Percentiles rank a stretch among this genome's conserved stretches.
Evolutionary conservation across 495 filamentous ascomycete species (phyloP).

Genomic region (Aspergillus hancockii): DNA sequence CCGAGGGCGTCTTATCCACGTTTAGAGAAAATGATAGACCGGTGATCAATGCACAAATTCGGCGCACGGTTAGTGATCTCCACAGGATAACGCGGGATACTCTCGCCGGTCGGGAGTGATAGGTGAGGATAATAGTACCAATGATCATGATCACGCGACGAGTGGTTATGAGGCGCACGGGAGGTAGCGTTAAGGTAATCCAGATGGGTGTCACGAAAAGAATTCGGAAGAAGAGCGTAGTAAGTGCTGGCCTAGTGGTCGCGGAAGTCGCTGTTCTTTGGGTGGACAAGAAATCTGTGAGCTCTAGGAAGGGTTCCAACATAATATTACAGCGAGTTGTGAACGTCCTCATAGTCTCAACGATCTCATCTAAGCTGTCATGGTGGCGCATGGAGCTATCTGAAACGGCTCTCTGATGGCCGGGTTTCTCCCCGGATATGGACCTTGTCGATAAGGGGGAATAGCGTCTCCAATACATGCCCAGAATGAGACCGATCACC

Average conservation of each 20-base stretch:
- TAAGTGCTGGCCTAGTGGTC: slow-evolving; percentile 89
- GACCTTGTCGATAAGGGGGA: slow-evolving; percentile 84
- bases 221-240: slow-evolving; percentile 84
- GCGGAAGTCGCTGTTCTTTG: slow-evolving; percentile 89
- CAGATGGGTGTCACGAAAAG: slow-evolving; percentile 84
- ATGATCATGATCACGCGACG: slow-evolving; percentile 75
- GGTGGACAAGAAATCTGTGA: slow-evolving; percentile 93
- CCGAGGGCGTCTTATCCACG: slow-evolving; percentile 28
- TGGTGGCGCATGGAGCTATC: slow-evolving; percentile 70
- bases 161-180: slow-evolving; percentile 82
- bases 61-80: slow-evolving; percentile 76
- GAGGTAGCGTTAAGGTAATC: slow-evolving; percentile 78
- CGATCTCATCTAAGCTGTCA: slow-evolving; percentile 92
- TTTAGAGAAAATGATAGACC: slow-evolving; percentile 68
- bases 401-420: slow-evolving; percentile 50
- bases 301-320: slow-evolving; percentile 78
- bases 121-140: slow-evolving; percentile 82
- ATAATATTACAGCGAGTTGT: slow-evolving; percentile 89
- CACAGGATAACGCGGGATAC: slow-evolving; percentile 87
- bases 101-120: slow-evolving; percentile 85
- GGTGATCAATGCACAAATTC: slow-evolving; percentile 65
- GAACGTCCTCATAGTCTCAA: slow-evolving; percentile 85
- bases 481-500: slow-evolving; percentile 75
- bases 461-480: slow-evolving; percentile 90
- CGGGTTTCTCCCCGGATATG: slow-evolving; percentile 64